Percentiles rank a stretch among this genome's conserved stretches.
Evolutionary conservation across 1,139 yeast species (phyloP).

Genomic region (Pichia sp.): DNA sequence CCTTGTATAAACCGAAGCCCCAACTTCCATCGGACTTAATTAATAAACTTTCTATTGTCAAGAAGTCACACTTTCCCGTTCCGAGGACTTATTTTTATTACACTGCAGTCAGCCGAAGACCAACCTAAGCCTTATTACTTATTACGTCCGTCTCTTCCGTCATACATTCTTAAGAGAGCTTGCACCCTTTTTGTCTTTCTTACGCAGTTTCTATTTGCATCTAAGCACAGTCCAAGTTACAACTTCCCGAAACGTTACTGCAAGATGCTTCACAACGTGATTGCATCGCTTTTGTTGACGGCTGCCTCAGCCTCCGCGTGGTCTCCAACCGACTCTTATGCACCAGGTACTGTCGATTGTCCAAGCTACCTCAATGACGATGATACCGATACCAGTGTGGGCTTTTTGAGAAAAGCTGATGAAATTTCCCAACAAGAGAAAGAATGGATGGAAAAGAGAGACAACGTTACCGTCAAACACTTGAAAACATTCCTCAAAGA

Average conservation of each 20-base stretch:
- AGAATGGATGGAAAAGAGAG: conserved; percentile 42
- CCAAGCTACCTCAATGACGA: conserved; percentile 31
- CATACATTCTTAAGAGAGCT: too few species aligned
- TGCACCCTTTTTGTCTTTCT: too few species aligned
- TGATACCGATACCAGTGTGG: conserved; percentile 19
- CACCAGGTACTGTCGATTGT: conserved; percentile 56
- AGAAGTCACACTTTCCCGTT: too few species aligned
- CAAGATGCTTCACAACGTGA: background rate
- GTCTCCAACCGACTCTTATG: conserved; percentile 60
- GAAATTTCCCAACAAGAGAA: conserved; percentile 33
- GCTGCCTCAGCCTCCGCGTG: conserved; percentile 30
- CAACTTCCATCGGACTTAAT: too few species aligned
- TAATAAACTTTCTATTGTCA: too few species aligned
- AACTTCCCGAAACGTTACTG: background rate
- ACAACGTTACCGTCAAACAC: conserved; percentile 43
- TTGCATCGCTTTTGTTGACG: conserved; percentile 2
- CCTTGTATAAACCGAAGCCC: too few species aligned
- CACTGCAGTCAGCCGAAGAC: too few species aligned
- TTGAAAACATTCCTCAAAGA: conserved; percentile 48
- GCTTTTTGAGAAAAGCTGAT: conserved; percentile 29
- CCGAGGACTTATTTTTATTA: too few species aligned
- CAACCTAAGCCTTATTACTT: too few species aligned
- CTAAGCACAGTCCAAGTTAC: too few species aligned
- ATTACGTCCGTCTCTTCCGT: too few species aligned
- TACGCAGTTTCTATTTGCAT: too few species aligned